Conservation (phyloP, 2,329 filamentous ascomycete genomes). For the Pseudogymnoascus sp. region DNA sequence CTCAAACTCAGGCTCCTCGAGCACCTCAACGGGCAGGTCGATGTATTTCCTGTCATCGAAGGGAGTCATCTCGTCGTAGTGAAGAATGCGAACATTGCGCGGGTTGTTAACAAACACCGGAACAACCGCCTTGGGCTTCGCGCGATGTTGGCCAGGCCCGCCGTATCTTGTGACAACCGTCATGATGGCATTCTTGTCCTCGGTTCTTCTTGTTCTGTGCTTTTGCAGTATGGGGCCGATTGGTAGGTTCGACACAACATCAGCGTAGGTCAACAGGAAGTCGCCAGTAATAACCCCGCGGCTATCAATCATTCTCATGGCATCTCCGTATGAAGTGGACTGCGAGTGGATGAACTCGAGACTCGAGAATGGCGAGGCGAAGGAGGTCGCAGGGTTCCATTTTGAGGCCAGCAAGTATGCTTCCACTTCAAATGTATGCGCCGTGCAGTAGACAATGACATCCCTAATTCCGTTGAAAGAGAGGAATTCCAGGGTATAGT, state of each 20-base stretch:
- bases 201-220: constrained; percentile 71
- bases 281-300: constrained; percentile 79
- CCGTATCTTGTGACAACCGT: constrained; percentile 83
- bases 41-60: constrained; percentile 56
- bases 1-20: constrained; percentile 57
- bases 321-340: constrained; percentile 82
- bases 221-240: constrained; percentile 71
- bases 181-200: constrained; percentile 95
- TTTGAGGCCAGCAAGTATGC: constrained; percentile 74
- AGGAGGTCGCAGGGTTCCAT: constrained; percentile 64
- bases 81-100: constrained; percentile 69
- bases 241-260: constrained; percentile 81
- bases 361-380: constrained; percentile 60
- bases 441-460: constrained; percentile 84
- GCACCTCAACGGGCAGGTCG: constrained; percentile 69
- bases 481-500: constrained; percentile 95
- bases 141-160: constrained; percentile 60
- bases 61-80: constrained; percentile 86
- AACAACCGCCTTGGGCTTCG: constrained; percentile 65
- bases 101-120: constrained; percentile 84
- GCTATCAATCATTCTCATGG: constrained; percentile 86
- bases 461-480: constrained; percentile 93
- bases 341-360: constrained; percentile 80
- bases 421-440: constrained; percentile 81
- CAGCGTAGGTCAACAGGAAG: constrained; percentile 87